Evolutionary conservation across 768 basidiomycete genomes (phyloP).

Genomic region (Amanita exitialis): DNA sequence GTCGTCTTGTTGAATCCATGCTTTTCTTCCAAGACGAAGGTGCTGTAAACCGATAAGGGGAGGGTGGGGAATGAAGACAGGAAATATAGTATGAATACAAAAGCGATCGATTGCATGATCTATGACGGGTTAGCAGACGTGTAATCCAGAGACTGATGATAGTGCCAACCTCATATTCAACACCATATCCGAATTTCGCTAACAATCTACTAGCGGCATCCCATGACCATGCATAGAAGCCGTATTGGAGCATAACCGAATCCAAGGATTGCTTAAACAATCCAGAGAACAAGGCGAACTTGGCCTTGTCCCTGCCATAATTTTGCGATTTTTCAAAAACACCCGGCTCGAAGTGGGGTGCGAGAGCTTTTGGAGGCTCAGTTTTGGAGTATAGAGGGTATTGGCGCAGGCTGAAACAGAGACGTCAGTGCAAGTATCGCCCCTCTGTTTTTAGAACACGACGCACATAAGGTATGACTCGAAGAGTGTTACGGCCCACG

Average conservation of each 20-base stretch:
- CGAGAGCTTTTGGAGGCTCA: constrained; percentile 61
- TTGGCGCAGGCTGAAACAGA: constrained; percentile 49
- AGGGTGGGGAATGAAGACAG: constrained; percentile 58
- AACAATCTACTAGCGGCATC: constrained; percentile 39
- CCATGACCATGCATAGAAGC: constrained; percentile 84
- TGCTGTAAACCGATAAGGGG: constrained; percentile 75
- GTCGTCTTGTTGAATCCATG: constrained; percentile 98
- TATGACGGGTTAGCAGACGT: constrained; percentile 17
- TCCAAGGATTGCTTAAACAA: constrained; percentile 67
- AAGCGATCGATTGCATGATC: constrained; percentile 81
- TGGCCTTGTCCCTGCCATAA: constrained; percentile 88
- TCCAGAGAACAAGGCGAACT: constrained; percentile 65
- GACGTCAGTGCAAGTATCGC: neutral
- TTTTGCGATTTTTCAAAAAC: constrained; percentile 84
- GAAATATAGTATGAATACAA: constrained; percentile 57
- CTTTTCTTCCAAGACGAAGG: constrained; percentile 90
- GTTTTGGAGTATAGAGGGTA: constrained; percentile 76
- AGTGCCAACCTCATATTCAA: constrained; percentile 59
- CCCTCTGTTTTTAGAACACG: constrained; percentile 2
- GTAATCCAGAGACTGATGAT: neutral
- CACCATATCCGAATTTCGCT: constrained; percentile 50
- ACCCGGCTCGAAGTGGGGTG: constrained; percentile 52
- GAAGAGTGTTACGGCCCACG: constrained; percentile 73
- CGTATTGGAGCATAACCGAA: constrained; percentile 60
- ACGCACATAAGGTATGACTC: constrained; percentile 83